Conservation (phyloP, 768 basidiomycete species). For the Artomyces pyxidatus region DNA sequence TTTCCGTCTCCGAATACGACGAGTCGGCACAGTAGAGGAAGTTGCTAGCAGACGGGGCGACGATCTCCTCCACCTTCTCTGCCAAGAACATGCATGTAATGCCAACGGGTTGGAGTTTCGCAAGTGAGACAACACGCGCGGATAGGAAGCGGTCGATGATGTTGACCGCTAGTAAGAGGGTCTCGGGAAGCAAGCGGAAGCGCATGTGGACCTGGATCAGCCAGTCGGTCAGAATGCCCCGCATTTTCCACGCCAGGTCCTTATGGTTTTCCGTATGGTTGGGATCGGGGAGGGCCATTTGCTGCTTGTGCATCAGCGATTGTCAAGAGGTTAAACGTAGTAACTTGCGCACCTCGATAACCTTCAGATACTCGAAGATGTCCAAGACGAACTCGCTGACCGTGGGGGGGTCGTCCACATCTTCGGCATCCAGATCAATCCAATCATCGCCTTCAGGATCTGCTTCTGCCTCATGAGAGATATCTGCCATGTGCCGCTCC, state of each 20-base stretch:
- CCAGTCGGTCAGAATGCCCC: conserved; percentile 88
- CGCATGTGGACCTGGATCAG: conserved; percentile 84
- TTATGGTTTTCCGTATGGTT: conserved; percentile 80
- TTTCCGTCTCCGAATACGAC: conserved; percentile 69
- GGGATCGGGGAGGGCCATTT: conserved; percentile 70
- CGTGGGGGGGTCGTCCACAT: conserved; percentile 92
- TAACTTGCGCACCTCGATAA: conserved; percentile 67
- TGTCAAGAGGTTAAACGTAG: conserved; percentile 2
- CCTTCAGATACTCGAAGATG: conserved; percentile 86
- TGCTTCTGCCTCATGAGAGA: conserved; percentile 48
- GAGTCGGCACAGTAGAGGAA: conserved; percentile 75
- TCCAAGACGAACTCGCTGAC: conserved; percentile 94
- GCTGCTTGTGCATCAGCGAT: conserved; percentile 31
- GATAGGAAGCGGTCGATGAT: conserved; percentile 67
- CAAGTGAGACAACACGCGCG: conserved; percentile 47
- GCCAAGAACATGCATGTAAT: conserved; percentile 82
- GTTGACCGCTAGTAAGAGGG: conserved; percentile 84
- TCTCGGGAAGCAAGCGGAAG: conserved; percentile 83
- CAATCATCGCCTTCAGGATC: conserved; percentile 62
- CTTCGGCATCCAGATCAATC: conserved; percentile 91
- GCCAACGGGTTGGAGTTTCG: conserved; percentile 74
- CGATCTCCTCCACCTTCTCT: conserved; percentile 89
- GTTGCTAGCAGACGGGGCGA: conserved; percentile 76
- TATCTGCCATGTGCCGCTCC: conserved; percentile 19
- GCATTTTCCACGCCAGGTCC: conserved; percentile 85